These are phyloP conservation scores for Lizonia empirigonia DNA, from an alignment of 2,329 filamentous ascomycete genomes.

Conservation along the genomic window DNA sequence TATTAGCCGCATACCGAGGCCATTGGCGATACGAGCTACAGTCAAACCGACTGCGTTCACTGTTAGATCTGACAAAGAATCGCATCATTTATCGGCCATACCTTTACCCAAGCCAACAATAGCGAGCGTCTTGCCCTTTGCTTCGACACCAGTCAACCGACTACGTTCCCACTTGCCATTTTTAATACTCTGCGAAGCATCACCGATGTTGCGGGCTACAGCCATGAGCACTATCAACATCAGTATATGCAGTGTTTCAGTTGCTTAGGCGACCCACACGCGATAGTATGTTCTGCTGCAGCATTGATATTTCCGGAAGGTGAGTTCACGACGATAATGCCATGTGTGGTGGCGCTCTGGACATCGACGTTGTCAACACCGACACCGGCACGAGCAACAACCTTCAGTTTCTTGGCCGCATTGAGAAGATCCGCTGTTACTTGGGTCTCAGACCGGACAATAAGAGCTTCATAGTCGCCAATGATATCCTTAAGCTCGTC, in stretches of 20 bases:
- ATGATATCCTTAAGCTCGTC: constrained; percentile 71
- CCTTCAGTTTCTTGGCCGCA: constrained; percentile 71
- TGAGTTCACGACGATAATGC: constrained; percentile 80
- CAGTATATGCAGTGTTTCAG: constrained; percentile 19
- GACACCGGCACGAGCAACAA: constrained; percentile 80
- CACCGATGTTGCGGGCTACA: constrained; percentile 73
- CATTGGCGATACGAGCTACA: constrained; percentile 78
- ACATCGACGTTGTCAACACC: constrained; percentile 83
- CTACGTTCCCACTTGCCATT: constrained; percentile 76
- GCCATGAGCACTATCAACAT: constrained; percentile 66
- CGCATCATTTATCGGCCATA: constrained; percentile 26
- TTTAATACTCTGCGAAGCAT: constrained; percentile 72
- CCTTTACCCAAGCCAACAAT: constrained; percentile 82
- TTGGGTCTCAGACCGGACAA: constrained; percentile 81
- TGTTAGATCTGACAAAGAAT: constrained; percentile 18
- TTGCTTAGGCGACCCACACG: constrained; percentile 37
- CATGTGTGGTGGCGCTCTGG: constrained; percentile 70
- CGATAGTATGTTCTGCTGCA: constrained; percentile 78
- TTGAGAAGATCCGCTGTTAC: constrained; percentile 71
- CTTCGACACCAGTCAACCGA: constrained; percentile 75
- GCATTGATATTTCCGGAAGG: constrained; percentile 81
- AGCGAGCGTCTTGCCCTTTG: constrained; percentile 76
- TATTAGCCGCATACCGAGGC: constrained; percentile 75
- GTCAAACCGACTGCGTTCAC: constrained; percentile 68
- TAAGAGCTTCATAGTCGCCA: constrained; percentile 73